A percentile compares a stretch with the other conserved stretches of the same genome.
Evolutionary conservation across 2,329 filamentous ascomycete genomes (phyloP).

Genomic region (Celoporthe dispersa): DNA sequence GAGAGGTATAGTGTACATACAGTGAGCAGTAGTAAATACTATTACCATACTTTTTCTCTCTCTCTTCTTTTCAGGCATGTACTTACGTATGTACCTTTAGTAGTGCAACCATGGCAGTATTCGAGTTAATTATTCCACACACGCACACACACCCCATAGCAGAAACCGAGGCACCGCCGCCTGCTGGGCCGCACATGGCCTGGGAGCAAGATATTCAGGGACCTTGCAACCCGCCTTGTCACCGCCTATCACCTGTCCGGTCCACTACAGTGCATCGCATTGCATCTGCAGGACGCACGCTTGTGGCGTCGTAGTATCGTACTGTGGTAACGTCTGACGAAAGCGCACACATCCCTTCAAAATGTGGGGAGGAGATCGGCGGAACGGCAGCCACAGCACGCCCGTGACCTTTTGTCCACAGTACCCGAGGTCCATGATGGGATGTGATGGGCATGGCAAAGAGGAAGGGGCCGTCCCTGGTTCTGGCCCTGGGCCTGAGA

Average conservation of each 20-base stretch:
- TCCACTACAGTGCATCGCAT: not conserved
- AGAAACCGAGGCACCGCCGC: not conserved
- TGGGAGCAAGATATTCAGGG: constrained; percentile 8
- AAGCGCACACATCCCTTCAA: not conserved
- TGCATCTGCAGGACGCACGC: not conserved
- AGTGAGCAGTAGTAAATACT: too few species aligned
- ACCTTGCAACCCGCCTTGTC: not conserved
- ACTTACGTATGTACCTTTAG: not conserved
- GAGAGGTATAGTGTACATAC: not conserved
- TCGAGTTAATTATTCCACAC: not conserved
- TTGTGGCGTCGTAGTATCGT: not conserved
- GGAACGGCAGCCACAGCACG: not conserved
- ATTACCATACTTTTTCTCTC: too few species aligned
- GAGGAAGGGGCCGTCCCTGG: too few species aligned
- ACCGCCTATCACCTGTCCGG: constrained; percentile 5
- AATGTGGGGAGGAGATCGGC: constrained; percentile 13
- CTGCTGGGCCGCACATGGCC: constrained; percentile 1
- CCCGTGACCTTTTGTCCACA: not conserved
- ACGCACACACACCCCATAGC: not conserved
- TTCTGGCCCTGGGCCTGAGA: too few species aligned
- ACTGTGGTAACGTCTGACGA: not conserved
- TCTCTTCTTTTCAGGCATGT: too few species aligned
- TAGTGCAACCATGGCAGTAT: too few species aligned
- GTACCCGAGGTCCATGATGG: constrained; percentile 10
- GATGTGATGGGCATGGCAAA: not conserved